These are phyloP conservation scores for Claviceps maximensis DNA, from an alignment of 2,329 filamentous ascomycete genomes.

Conservation along the genomic window DNA sequence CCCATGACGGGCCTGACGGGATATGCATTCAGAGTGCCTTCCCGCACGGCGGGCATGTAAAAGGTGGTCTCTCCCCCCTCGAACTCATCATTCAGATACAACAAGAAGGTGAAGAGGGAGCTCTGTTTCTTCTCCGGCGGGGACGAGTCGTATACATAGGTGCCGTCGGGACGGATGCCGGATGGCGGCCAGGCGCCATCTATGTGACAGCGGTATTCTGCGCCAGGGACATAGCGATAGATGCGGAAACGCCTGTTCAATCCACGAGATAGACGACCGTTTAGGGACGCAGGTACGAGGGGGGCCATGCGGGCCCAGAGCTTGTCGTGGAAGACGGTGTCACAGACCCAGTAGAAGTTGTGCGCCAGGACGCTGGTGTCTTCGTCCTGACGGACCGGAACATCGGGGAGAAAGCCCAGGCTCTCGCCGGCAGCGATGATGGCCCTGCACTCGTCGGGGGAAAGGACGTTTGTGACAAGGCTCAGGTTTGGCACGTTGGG, in stretches of 20 bases:
- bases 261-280: slow-evolving; percentile 44
- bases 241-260: slow-evolving; percentile 59
- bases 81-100: slow-evolving; percentile 61
- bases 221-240: slow-evolving; percentile 59
- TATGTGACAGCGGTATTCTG: slow-evolving; percentile 59
- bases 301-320: slow-evolving; percentile 48
- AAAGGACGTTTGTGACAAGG: slow-evolving; percentile 46
- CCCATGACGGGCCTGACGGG: slow-evolving; percentile 57
- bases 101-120: slow-evolving; percentile 54
- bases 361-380: slow-evolving; percentile 54
- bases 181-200: slow-evolving; percentile 63
- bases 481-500: slow-evolving; percentile 49
- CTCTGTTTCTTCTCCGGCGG: slow-evolving; percentile 46
- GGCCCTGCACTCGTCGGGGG: slow-evolving; percentile 45
- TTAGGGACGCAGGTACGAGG: slow-evolving; percentile 41
- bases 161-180: slow-evolving; percentile 41
- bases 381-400: slow-evolving; percentile 51
- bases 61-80: slow-evolving; percentile 60
- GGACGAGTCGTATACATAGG: slow-evolving; percentile 55
- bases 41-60: slow-evolving; percentile 49
- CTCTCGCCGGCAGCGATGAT: slow-evolving; percentile 55
- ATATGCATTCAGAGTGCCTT: slow-evolving; percentile 57
- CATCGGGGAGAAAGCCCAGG: slow-evolving; percentile 53
- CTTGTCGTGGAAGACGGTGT: slow-evolving; percentile 46
- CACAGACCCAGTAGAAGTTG: slow-evolving; percentile 63